Evolutionary conservation across 805 yeast species (phyloP), one percentile per base, ranked within the genome.

Genomic region (Tanozyma kutaoensis): DNA sequence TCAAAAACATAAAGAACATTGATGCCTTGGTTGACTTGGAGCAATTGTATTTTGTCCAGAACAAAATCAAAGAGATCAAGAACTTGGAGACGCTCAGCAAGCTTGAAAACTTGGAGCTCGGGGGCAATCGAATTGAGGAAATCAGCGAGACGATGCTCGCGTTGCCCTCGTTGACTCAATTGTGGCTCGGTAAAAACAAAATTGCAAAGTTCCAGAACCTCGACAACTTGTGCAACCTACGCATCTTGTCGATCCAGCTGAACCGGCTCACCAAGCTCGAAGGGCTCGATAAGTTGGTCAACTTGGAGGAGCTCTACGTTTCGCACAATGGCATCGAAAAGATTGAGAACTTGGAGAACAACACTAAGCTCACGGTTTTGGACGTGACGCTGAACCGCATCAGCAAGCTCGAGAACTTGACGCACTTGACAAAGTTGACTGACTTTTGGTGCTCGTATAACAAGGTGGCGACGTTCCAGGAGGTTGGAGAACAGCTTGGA

Each of bases 401-500:
- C 22, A 39, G 62, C 3, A 63, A 66, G 27, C 52, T 91, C 23
- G 75, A 71, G 31, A 74, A 77, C 36, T 38, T 91, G 28, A 52
- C 59, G 1, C 91, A 79, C 39, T 62, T 91, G 31, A 48, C 38
- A 1, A 43, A 75, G n/a, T 60, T 91, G 31, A 85, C 95, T 7
- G 99, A 91, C 50, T 58, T 91, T 28, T 91, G 99, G 98, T 84
- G 93, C 15, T 79, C 95, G 0, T 69, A 71, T 42, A 91, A 88
- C 50, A 50, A 68, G 40, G 49, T 91, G 14, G 66, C 69, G 19
- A 59, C 70, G 22, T 86, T 80, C 50, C 72, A 74, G 19, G 76
- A 82, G 27, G 55, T 91, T 24, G 74, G 71, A 27, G 48, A 64
- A 13, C 75, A 82, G 45, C 62, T 91, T 33, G 71, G 73, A 10